Base-by-base conservation (phyloP, 345 rosid species). In the Limnanthes douglasii region DNA sequence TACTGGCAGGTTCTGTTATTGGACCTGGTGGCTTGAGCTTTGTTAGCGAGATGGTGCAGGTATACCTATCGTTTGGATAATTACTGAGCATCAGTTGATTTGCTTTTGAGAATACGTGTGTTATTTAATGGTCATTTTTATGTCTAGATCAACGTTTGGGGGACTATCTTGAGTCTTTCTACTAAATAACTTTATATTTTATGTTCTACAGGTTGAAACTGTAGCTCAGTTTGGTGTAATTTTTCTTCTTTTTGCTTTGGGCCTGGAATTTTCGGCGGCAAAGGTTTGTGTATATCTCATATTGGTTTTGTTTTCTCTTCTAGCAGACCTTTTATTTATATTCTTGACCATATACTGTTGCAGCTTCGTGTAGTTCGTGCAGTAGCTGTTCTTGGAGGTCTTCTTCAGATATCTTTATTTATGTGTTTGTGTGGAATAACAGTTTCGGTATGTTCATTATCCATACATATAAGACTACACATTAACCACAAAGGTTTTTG, bases 141-240 rank as follows among this genome's bases (percentile, higher is more conserved):
- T n/a, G n/a, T n/a, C n/a, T n/a, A n/a, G n/a, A n/a, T n/a, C n/a
- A n/a, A n/a, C n/a, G n/a, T n/a, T n/a, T n/a, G n/a, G n/a, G n/a
- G n/a, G n/a, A n/a, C n/a, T n/a, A n/a, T n/a, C n/a, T n/a, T n/a
- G n/a, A n/a, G n/a, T n/a, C n/a, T 7, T 21, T 21, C 7, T 21
- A 21, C 4, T 7, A 21, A 3, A 21, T 21, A 19, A 29, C 11
- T 48, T 48, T 9, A 38, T 51, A 38, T 23, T 21, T 9, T 20
- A 23, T 21, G 21, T 4, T 10, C 20, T 50, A 22, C 40, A 86
- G 96, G 93, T 86, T 54, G 97, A 81, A 69, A 86, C 97, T 7
- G 97, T 78, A 29, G 97, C 94, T 45, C 97, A 86, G 56, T 86
- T 86, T 57, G 96, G 96, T 50, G 96, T 86, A 28, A 53, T 86